phyloP scores from a whole-genome alignment of 805 yeast genomes.

The Candida tallmaniae region DNA sequence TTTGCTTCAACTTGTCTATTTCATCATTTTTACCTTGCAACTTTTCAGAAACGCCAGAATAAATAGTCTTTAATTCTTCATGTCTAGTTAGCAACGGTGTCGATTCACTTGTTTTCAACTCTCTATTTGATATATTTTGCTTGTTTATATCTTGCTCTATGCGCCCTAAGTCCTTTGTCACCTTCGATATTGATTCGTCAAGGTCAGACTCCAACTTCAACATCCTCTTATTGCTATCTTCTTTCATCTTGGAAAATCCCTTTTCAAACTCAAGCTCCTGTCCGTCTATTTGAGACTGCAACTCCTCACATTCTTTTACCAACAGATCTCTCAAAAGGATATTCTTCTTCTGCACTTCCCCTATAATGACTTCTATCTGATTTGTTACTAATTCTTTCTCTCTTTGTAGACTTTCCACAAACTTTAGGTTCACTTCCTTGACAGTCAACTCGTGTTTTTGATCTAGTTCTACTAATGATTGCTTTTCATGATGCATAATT shows the following conservation, averaged over 20 bases:
- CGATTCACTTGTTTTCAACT: not conserved
- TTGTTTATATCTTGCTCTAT: not conserved
- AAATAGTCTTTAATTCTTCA: not conserved
- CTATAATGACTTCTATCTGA: constrained; percentile 36
- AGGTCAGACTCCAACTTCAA: constrained; percentile 4
- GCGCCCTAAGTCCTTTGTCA: not conserved
- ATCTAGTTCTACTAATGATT: constrained; percentile 18
- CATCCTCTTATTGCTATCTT: constrained; percentile 2
- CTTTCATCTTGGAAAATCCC: constrained; percentile 5
- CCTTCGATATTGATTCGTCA: not conserved
- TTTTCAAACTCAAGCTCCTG: not conserved
- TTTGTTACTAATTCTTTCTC: constrained; percentile 24
- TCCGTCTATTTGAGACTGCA: constrained; percentile 11
- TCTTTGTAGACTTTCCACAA: constrained; percentile 16
- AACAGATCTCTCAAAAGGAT: constrained; percentile 23
- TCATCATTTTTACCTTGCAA: constrained; percentile 9
- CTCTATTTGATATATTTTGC: not conserved
- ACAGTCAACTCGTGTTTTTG: constrained; percentile 20
- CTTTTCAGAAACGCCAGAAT: not conserved
- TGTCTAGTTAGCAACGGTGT: not conserved
- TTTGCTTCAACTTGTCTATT: constrained; percentile 2
- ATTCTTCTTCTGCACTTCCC: constrained; percentile 26
- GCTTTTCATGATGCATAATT: constrained; percentile 19
- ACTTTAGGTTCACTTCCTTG: constrained; percentile 17
- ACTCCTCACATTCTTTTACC: constrained; percentile 11